Base-by-base conservation (phyloP, 2,329 filamentous ascomycete genomes). In the Hypoxylon rubiginosum region DNA sequence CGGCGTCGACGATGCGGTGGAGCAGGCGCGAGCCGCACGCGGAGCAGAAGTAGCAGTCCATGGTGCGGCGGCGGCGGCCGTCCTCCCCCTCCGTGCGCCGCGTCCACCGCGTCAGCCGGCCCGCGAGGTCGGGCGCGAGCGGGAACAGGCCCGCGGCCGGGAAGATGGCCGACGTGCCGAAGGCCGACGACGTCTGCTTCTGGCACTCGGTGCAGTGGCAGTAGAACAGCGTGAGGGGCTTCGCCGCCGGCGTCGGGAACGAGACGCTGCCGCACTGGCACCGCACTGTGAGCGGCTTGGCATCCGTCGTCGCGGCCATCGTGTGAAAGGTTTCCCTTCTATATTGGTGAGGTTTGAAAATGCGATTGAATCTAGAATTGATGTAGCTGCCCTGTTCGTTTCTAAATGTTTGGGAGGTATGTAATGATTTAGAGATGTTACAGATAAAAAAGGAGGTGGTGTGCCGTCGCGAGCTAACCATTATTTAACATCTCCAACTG, bases 181-280 rank as follows among this genome's bases (percentile, higher is more conserved):
- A 84, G 2, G 82, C 82, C 0, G 82, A 84, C 3, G 76, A 75
- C 0, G 81, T 80, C 65, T 84, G 82, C 56, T 76, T 81, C 46
- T 79, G 82, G 66, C 82, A 84, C 57, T 83, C 78, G 52, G 77
- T 75, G 71, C 82, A 84, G 74, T 84, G 83, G 70, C 82, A 85
- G 73, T 80, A 78, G 70, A 79, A 82, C 19, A 83, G 70, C 6
- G 73, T 75, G 24, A 79, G 58, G 4, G 81, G 80, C 19, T 77
- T 55, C 0, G 77, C 73, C 6, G 70, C 72, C 1, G 80, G 77
- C 4, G 80, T 78, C 32, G 71, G 73, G 67, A 83, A 78, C 15
- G 73, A 61, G 32, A 83, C 68, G n/a, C 71, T 58, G 55, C 77
- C 78, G 73, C 82, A 83, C 58, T 83, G 82, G 63, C 82, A 83